Evolutionary conservation across 352 stramenopile genomes (phyloP).

Genomic region (Globisporangium mamillatum): DNA sequence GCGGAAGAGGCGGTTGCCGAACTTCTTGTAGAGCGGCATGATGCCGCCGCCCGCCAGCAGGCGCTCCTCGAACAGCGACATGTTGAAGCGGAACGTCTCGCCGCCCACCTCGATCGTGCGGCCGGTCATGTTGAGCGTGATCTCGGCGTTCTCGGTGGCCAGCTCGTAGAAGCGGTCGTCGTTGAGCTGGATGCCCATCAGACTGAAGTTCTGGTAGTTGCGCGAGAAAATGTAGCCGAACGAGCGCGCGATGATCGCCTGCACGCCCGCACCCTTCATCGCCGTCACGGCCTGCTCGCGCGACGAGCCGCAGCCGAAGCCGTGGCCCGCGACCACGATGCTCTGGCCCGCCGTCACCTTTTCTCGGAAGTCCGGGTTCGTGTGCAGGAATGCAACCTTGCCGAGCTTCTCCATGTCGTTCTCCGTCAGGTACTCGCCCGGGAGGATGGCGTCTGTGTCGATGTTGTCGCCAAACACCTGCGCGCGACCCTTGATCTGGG

Average conservation of each 20-base stretch:
- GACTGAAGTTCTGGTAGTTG: conserved; percentile 87
- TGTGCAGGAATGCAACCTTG: conserved; percentile 83
- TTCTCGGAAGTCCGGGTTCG: conserved; percentile 82
- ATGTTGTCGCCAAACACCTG: conserved; percentile 90
- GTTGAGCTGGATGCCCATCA: conserved; percentile 76
- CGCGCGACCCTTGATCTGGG: conserved; percentile 61
- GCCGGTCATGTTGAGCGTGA: conserved; percentile 81
- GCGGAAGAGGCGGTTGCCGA: conserved; percentile 81
- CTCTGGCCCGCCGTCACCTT: conserved; percentile 73
- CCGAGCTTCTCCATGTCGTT: conserved; percentile 84
- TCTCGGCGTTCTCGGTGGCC: conserved; percentile 66
- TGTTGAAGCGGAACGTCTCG: conserved; percentile 81
- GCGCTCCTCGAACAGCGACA: conserved; percentile 85
- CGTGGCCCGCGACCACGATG: conserved; percentile 75
- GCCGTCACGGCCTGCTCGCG: conserved; percentile 81
- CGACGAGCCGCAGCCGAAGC: conserved; percentile 83
- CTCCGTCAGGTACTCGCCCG: conserved; percentile 77
- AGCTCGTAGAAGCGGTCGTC: conserved; percentile 83
- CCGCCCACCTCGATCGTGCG: conserved; percentile 77
- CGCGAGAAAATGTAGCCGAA: conserved; percentile 88
- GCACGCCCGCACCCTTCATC: conserved; percentile 76
- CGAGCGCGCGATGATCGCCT: conserved; percentile 80
- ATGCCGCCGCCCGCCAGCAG: conserved; percentile 78
- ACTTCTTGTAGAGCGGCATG: conserved; percentile 87
- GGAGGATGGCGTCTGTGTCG: conserved; percentile 86